These are phyloP conservation scores for Erysimum pusillum DNA, from an alignment of 441 rosid species.

Conservation along the genomic window DNA sequence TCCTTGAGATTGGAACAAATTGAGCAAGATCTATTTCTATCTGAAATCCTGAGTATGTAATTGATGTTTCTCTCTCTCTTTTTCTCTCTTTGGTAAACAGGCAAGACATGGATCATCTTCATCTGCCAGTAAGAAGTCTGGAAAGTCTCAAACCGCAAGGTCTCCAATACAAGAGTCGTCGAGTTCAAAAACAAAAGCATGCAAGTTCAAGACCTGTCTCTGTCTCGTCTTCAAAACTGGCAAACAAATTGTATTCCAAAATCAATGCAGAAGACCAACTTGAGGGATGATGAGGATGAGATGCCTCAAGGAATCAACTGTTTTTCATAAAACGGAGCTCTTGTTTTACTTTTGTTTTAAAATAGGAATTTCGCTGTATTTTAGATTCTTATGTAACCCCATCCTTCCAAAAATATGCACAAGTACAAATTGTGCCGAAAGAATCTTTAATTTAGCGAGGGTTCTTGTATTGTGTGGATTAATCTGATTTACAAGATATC, in stretches of 20 bases:
- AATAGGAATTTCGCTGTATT: slow-evolving; percentile 12
- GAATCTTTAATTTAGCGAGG: slow-evolving; percentile 17
- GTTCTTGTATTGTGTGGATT: slow-evolving; percentile 6
- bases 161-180: slow-evolving; percentile 33
- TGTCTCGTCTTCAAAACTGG: slow-evolving; percentile 31
- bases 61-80: slow-evolving; percentile 18
- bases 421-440: background rate
- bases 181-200: slow-evolving; percentile 29
- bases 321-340: background rate
- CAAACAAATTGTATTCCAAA: slow-evolving; percentile 46
- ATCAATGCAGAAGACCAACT: slow-evolving; percentile 48
- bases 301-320: slow-evolving; percentile 8
- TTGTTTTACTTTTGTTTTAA: too few relatives aligned
- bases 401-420: background rate
- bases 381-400: slow-evolving; percentile 42
- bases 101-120: slow-evolving; percentile 46
- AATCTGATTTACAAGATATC: background rate
- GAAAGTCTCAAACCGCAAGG: slow-evolving; percentile 22
- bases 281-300: slow-evolving; percentile 30
- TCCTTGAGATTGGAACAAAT: background rate
- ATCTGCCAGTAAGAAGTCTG: slow-evolving; percentile 36
- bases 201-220: slow-evolving; percentile 38
- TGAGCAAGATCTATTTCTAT: background rate
- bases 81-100: slow-evolving; percentile 32
- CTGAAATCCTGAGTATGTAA: slow-evolving; percentile 13